These are phyloP conservation scores for Sabuloglossum arenarium DNA, from an alignment of 495 filamentous ascomycete species.

Conservation along the genomic window DNA sequence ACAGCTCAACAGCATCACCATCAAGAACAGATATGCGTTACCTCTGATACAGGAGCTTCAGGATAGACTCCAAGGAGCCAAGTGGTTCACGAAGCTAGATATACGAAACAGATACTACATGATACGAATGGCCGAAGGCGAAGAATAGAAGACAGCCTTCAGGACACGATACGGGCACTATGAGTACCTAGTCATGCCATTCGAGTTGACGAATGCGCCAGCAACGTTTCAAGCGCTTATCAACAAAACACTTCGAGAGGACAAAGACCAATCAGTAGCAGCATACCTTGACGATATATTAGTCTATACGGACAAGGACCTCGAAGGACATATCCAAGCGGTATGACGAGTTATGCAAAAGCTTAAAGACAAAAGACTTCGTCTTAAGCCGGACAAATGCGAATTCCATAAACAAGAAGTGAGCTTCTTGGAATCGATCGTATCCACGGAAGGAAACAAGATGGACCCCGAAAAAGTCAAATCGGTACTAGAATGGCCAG, in stretches of 20 bases:
- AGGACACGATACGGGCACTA: not conserved
- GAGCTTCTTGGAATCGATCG: conserved; percentile 10
- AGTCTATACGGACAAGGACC: not conserved
- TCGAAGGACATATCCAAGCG: no score
- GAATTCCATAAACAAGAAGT: conserved; percentile 11
- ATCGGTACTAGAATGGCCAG: conserved; percentile 8
- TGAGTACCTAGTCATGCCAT: conserved; percentile 2
- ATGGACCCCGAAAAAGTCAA: conserved; percentile 9
- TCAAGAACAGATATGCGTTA: not conserved
- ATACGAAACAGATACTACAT: not conserved
- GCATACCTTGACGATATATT: conserved; percentile 3
- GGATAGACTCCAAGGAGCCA: not conserved
- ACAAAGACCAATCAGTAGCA: not conserved
- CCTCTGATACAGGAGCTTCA: not conserved
- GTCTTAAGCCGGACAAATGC: conserved; percentile 15
- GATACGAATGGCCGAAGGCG: not conserved
- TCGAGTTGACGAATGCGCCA: not conserved
- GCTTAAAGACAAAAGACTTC: conserved; percentile 5
- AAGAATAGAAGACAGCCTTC: conserved; percentile 1
- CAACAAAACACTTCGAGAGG: not conserved
- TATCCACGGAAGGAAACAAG: conserved; percentile 6
- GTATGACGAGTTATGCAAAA: not conserved
- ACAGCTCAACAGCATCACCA: not conserved
- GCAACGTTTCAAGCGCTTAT: not conserved
- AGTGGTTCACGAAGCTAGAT: no score